Evolutionary conservation across 1,284 basidiomycete genomes (phyloP), one percentile per base, ranked within the genome.

Genomic region (Cutaneotrichosporon dermatis): DNA sequence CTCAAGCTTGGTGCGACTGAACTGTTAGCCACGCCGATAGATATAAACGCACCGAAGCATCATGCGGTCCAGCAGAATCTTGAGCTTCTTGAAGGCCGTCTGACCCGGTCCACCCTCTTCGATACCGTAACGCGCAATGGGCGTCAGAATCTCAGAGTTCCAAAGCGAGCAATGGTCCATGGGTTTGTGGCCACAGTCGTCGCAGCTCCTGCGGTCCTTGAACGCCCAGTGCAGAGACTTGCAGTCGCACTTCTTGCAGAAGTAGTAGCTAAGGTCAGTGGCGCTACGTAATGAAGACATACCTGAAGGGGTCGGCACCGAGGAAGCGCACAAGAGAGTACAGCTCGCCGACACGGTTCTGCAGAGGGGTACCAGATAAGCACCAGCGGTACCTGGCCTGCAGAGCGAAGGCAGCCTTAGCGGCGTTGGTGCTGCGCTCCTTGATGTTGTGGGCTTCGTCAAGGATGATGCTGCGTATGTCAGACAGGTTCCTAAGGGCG

Each of bases 381-480:
- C 96, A 99, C 96, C 96, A 99, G 63, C 86, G 86, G 68, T 86
- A 92, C 60, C 85, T 84, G 58, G 88, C 86, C 67, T 88, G 79
- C 4, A 99, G 81, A 54, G 92, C 90, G 73, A 99, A 99, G 0
- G 92, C 85, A 9, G 92, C 93, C 77, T 97, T 98, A 2, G 96
- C 94, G 0, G 95, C 98, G 73, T 97, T 98, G 1, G 92, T 95
- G 1, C 86, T 80, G 12, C 96, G 85, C 74, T 99, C 95, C 75
- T 94, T 95, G 81, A 96, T 99, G 74, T 96, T 97, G 78, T 99
- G 96, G 6, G 95, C 95, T 79, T 99, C 96, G 70, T 99, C 96
- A 45, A 99, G 85, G 12, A 70, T 62, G 16, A 68, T 73, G 33
- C 46, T 49, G 12, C 8, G 8, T 7, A 12, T 6, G 16, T 48